Base-by-base conservation (phyloP, 495 filamentous ascomycete species). In the Aspergillus biplanus region DNA sequence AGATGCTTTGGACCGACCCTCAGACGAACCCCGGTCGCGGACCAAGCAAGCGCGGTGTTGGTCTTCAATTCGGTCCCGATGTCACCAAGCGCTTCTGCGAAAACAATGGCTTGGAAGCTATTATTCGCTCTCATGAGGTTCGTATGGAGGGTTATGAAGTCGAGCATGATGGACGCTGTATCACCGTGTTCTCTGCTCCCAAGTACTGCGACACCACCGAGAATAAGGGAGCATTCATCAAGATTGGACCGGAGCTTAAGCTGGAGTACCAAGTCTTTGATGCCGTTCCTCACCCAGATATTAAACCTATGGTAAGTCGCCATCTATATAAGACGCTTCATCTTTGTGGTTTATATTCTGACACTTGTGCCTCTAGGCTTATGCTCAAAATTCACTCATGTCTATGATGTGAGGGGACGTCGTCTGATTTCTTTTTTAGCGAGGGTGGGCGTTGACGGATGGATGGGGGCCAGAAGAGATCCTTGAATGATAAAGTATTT, bases 1-100 rank as follows among this genome's bases (percentile, higher is more conserved):
- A 99, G 75, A 99, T 99, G 96, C 86, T 99, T 18, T 99, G 95
- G 95, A 98, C 95, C 0, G 95, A 99, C 71, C 95, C 95, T 12
- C 95, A 98, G 72, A 79, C 87, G 0, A 80, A 86, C 64, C 90
- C 91, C 52, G 95, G 95, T 32, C 86, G 95, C 56, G 92, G 93
- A 8, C 96, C 94, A 21, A 97, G 92, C 81, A 99, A 99, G 83
- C 87, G 95, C 71, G 95, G 95, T 60, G 93, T 99, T 31, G 95
- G 95, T 53, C 83, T 98, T 76, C 92, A 97, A 71, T 99, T 99
- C 69, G 95, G 95, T 3, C 95, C 95, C 0, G 95, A 99, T 75
- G 86, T 99, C 54, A 99, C 95, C 16, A 96, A 96, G 82, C 83
- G 90, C 49, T 99, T 99, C 84, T 99, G 95, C 71, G 93, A 99